phyloP scores from a whole-genome alignment of 768 basidiomycete genomes.

The Tricholoma sp. region DNA sequence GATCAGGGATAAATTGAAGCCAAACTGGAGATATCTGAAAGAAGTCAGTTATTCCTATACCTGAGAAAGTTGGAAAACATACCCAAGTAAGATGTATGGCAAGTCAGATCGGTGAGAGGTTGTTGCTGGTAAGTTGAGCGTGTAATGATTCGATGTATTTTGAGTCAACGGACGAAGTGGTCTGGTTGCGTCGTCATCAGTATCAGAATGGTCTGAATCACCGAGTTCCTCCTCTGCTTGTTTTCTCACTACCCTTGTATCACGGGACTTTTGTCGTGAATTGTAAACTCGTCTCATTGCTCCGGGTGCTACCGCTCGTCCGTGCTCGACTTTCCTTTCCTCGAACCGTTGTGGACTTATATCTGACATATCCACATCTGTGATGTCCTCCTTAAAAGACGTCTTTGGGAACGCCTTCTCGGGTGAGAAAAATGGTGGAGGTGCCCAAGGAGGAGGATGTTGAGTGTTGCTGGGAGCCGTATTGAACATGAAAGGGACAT shows the following conservation, averaged over 20 bases:
- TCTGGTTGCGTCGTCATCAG: conserved; percentile 42
- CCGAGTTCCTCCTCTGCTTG: conserved; percentile 29
- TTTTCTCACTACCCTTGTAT: conserved; percentile 17
- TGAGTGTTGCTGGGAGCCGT: conserved; percentile 34
- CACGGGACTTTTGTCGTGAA: conserved; percentile 47
- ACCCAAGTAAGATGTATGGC: conserved; percentile 88
- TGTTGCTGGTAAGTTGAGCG: conserved; percentile 70
- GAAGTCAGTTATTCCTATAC: conserved; percentile 10
- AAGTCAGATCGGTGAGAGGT: conserved; percentile 51
- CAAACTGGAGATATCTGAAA: conserved; percentile 84
- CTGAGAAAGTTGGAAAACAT: conserved; percentile 23
- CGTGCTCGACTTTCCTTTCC: conserved; percentile 31
- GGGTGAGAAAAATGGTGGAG: conserved; percentile 56
- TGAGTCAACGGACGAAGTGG: conserved; percentile 26
- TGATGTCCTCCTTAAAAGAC: conserved; percentile 37
- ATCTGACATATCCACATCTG: conserved; percentile 76
- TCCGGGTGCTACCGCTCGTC: conserved; percentile 55
- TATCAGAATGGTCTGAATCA: conserved; percentile 37
- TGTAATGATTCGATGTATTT: conserved; percentile 75
- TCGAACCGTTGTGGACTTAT: conserved; percentile 52
- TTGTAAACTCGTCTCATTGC: conserved; percentile 63
- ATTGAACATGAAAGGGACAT: conserved; percentile 70
- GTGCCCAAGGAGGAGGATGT: conserved; percentile 60
- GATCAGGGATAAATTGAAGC: conserved; percentile 86
- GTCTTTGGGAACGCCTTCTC: conserved; percentile 53